phyloP scores from a whole-genome alignment of 2,329 filamentous ascomycete genomes.

The Fusarium decemcellulare region DNA sequence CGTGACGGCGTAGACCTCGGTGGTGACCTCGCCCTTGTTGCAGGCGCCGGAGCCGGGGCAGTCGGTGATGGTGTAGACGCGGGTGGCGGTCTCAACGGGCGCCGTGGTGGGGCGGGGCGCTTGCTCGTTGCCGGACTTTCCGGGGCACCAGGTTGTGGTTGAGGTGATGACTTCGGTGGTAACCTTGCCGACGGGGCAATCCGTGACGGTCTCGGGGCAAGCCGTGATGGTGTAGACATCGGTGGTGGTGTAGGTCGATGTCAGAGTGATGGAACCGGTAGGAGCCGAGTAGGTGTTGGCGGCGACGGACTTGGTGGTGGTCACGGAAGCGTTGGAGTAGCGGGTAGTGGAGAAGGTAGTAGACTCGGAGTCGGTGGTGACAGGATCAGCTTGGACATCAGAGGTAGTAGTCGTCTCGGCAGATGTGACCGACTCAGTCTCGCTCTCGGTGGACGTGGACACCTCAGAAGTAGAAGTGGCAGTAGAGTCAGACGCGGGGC shows the following conservation, averaged over 20 bases:
- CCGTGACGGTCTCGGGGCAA: slow-evolving; percentile 46
- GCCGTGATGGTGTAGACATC: slow-evolving; percentile 51
- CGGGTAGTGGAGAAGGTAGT: slow-evolving; percentile 4
- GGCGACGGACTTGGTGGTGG: slow-evolving; percentile 20
- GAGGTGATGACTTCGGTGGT: slow-evolving; percentile 46
- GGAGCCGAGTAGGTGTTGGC: slow-evolving; percentile 14
- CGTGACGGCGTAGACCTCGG: slow-evolving; percentile 44
- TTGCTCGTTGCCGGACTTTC: slow-evolving; percentile 2
- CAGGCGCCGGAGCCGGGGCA: slow-evolving; percentile 64
- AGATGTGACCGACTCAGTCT: slow-evolving; percentile 9
- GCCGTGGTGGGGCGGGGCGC: slow-evolving; percentile 22
- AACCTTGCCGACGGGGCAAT: slow-evolving; percentile 48
- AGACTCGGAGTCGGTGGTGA: not conserved
- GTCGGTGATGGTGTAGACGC: slow-evolving; percentile 69
- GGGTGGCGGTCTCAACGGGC: slow-evolving; percentile 51
- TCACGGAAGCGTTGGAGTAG: not conserved
- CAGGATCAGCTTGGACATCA: no score
- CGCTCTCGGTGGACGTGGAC: slow-evolving; percentile 31
- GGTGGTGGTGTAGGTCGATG: slow-evolving; percentile 48
- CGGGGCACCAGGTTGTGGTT: slow-evolving; percentile 57
- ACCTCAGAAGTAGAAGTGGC: slow-evolving; percentile 32
- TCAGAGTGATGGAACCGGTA: slow-evolving; percentile 36
- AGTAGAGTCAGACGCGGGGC: slow-evolving; percentile 38
- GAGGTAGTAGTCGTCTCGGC: not conserved
- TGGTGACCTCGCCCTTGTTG: slow-evolving; percentile 36